phyloP scores from a whole-genome alignment of 768 basidiomycete genomes.

The Macrolepiota fuliginosa region DNA sequence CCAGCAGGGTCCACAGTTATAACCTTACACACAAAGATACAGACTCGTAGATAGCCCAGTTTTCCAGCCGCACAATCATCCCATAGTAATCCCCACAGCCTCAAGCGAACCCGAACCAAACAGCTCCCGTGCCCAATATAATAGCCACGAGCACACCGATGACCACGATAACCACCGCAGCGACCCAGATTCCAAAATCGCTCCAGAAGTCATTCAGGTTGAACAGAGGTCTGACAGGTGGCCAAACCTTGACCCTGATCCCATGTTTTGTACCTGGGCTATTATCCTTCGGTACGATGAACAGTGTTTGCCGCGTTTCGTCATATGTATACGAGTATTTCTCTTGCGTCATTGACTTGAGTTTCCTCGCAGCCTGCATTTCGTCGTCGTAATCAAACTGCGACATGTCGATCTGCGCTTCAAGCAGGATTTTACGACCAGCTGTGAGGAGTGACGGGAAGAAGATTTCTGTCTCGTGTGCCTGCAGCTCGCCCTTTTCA shows the following conservation, averaged over 20 bases:
- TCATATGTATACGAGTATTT: conserved; percentile 60
- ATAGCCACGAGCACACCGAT: conserved; percentile 17
- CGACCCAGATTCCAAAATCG: conserved; percentile 41
- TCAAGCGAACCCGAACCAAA: conserved; percentile 6
- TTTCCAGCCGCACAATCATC: background rate
- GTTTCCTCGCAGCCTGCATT: background rate
- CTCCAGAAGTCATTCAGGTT: conserved; percentile 62
- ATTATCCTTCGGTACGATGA: conserved; percentile 47
- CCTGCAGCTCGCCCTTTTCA: conserved; percentile 16
- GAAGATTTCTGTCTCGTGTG: conserved; percentile 83
- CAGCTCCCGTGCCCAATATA: background rate
- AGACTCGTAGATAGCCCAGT: background rate
- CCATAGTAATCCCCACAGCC: background rate
- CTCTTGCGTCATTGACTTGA: conserved; percentile 15
- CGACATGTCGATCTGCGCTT: conserved; percentile 37
- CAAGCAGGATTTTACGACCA: conserved; percentile 51
- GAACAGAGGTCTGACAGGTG: conserved; percentile 47
- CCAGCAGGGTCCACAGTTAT: background rate
- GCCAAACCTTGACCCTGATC: conserved; percentile 53
- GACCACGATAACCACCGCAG: conserved; percentile 16
- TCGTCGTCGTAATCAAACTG: background rate
- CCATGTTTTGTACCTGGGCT: conserved; percentile 45
- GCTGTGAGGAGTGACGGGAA: conserved; percentile 62
- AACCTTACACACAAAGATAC: background rate
- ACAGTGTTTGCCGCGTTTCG: conserved; percentile 69